Base-by-base conservation (phyloP, 2,329 filamentous ascomycete species). In the Balansia obtecta region DNA sequence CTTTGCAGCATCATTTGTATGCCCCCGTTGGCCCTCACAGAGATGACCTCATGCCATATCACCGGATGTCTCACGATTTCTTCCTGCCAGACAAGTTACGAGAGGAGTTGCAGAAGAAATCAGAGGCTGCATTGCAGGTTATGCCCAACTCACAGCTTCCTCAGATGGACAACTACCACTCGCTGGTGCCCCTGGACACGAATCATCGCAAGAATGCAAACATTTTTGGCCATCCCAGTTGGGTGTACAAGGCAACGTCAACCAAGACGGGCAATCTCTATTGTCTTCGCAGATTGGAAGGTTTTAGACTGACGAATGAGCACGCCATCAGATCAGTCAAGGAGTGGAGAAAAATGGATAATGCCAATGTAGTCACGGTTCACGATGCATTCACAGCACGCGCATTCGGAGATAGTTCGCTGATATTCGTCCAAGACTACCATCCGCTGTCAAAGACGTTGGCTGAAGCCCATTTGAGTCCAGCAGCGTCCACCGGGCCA, bases 231-330 rank as follows among this genome's bases (percentile, higher is more conserved):
- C 95, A 88, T 61, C 81, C 85, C 6, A 95, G 85, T 59, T 97
- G 90, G 88, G 80, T 95, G 0, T 98, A 96, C 71, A 97, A 97
- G 70, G 91, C 90, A 9, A 83, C 85, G 22, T 95, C 88, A 7
- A 84, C 79, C 65, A 93, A 93, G 63, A 91, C 91, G 59, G 93
- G 90, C 11, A 83, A 86, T 56, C 81, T 83, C n/a, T 97, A 95
- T 67, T 88, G 85, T 51, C 72, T 98, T 45, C 80, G 93, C 55
- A 79, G 93, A 54, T 77, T 98, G 20, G 89, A 96, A 74, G 85
- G 88, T 46, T 96, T 89, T 62, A 84, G 88, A 11, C 69, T 97
- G 47, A 93, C 86, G 13, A 95, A 90, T 60, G 90, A 95, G 60
- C 85, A 88, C 57, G 87, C 90, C 4, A 94, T 97, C 48, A 79